Conservation (phyloP, 139 green algal genomes). For the Yamagishiella unicocca region DNA sequence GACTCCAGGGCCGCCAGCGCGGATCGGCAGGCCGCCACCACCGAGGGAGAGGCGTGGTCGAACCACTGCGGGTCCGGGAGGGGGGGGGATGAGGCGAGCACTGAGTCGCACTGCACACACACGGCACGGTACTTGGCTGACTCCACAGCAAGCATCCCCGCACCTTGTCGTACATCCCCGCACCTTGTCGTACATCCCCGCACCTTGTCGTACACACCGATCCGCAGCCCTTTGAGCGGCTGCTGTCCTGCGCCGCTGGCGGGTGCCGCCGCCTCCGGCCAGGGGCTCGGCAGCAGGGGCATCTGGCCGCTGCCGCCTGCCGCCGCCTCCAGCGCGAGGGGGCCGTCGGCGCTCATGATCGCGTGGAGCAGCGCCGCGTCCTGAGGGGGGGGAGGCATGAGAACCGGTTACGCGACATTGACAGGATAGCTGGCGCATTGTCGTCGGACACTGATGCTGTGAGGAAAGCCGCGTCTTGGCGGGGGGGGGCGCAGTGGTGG, state of each 20-base stretch:
- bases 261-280: constrained; percentile 2
- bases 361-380: constrained; percentile 71
- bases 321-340: neutral
- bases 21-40: constrained; percentile 54
- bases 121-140: neutral
- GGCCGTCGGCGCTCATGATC: constrained; percentile 62
- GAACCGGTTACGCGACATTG: no score
- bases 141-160: neutral
- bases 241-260: neutral
- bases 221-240: constrained; percentile 59
- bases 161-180: neutral
- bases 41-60: constrained; percentile 65
- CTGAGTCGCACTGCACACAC: neutral
- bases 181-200: constrained; percentile 15
- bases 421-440: no score
- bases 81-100: neutral
- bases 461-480: no score
- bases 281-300: constrained; percentile 41
- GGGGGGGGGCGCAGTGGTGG: no score
- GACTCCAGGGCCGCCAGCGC: constrained; percentile 51
- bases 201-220: constrained; percentile 68
- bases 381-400: neutral
- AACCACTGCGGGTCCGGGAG: constrained; percentile 69
- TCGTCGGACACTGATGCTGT: no score
- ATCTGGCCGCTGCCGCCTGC: neutral